Base-by-base conservation (phyloP, 2,329 filamentous ascomycete genomes). In the Epichloe uncinata region DNA sequence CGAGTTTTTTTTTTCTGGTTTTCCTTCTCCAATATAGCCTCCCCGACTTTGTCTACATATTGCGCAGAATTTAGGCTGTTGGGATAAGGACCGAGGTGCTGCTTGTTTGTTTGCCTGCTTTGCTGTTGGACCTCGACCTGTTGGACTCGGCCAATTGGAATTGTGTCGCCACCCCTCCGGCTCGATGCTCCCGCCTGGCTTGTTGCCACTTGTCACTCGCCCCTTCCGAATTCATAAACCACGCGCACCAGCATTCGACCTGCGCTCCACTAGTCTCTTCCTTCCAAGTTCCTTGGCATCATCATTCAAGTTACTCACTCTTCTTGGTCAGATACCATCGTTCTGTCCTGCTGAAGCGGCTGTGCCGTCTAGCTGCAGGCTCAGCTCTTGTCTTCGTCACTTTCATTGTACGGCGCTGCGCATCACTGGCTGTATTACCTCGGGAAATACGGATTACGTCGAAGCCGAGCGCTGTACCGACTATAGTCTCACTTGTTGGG, bases 91-190 rank as follows among this genome's bases (percentile, higher is more conserved):
- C 26, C 26, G 26, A 30, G 26, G 26, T 9, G 26, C 16, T 9
- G 8, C 45, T 48, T 41, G 40, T 18, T 34, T 48, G 30, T 18
- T 43, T 34, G 26, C n/a, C n/a, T n/a, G n/a, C 20, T 34, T 40
- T 16, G 26, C 26, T 36, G 20, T 22, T 26, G 12, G 33, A 45
- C 22, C n/a, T 38, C 26, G n/a, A n/a, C n/a, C n/a, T n/a, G n/a
- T n/a, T n/a, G n/a, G n/a, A n/a, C n/a, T n/a, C n/a, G 40, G 18
- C 47, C 40, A 48, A 18, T 48, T 22, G 33, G 26, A 36, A 18
- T 37, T 18, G 47, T 43, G 38, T 48, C 34, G 47, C 40, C 47
- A 48, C n/a, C n/a, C 47, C 33, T 48, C 40, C 20, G n/a, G 33
- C 22, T 33, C 22, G 7, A 26, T 26, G 46, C 26, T 22, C 26